Base-by-base conservation (phyloP, 192 early-diverging fungal genomes). In the Thamnidium elegans region DNA sequence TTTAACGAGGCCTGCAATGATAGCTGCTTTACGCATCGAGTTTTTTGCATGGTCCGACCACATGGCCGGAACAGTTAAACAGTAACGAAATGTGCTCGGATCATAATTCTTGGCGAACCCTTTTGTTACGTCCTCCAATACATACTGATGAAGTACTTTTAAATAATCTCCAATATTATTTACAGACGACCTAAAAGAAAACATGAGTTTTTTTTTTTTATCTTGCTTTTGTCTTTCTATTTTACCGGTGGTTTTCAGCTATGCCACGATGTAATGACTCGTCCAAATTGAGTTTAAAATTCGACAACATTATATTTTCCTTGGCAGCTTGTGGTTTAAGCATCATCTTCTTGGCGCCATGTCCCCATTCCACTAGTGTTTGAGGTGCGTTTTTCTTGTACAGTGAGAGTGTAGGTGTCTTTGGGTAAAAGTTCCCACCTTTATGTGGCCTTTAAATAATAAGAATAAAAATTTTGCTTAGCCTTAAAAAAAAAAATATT, bases 61-160 rank as follows among this genome's bases (percentile, higher is more conserved):
- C 74, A 80, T 80, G 9, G 81, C 81, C 5, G 81, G 81, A 9
- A 83, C 81, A 3, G 81, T 83, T 7, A 83, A 58, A 53, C 76
- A 81, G 45, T 79, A 79, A 43, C 76, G 68, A 60, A 79, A 77
- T 45, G 77, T 69, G 5, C 31, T 45, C n/a, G 71, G 36, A 19
- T 62, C 64, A 46, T 77, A 79, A 52, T 69, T 79, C 20, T 68
- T 68, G 17, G 76, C 67, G 34, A 77, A 72, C 1, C 75, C 72
- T 64, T 66, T 79, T 65, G 66, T 71, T 20, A 79, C 23, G 43
- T 79, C 78, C 9, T 52, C 50, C 63, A 79, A 58, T 39, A 77
- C 74, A 43, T 79, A 72, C 0, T 46, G 63, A 19, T 79, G 78
- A 0, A 79, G 44, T 15, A 63, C 70, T 15, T 66, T 53, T 20